Evolutionary conservation across 345 rosid genomes (phyloP), one percentile per base, ranked within the genome.

Genomic region (Syzygium aromaticum): DNA sequence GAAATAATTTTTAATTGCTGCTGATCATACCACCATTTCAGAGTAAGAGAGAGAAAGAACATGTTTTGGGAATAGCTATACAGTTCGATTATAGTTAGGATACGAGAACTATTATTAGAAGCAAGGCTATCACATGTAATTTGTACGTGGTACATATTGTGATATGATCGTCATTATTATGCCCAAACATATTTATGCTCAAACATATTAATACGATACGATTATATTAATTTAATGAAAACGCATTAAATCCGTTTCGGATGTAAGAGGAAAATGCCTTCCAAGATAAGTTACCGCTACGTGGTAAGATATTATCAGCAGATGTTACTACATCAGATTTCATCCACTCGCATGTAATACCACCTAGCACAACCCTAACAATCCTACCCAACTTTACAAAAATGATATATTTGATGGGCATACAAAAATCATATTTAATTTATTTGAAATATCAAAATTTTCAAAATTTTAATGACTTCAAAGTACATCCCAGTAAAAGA

Each of bases 121-220:
- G 27, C 1, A 17, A 38, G 21, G 23, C 4, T n/a, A 61, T 6
- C 73, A n/a, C n/a, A n/a, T 15, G 17, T 5, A n/a, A 61, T 61
- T 0, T 0, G 1, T 13, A n/a, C 16, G 1, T 2, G n/a, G 1
- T 61, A n/a, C 38, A 0, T 3, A 61, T 43, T 1, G 1, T 13
- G 13, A 61, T 61, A 61, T 61, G 38, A n/a, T 61, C 2, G 30
- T 57, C 16, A 15, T 54, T 54, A 54, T 28, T 28, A 28, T 38
- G 82, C 13, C 25, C 49, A 17, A 21, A 3, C 1, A 4, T 73
- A 3, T 38, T 33, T 28, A 28, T 38, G 82, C 13, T 13, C 49
- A 17, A 21, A 3, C 1, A 4, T 73, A 3, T 38, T 33, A 5
- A 33, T 4, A 3, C 7, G 11, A 33, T 11, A 73, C 7, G 14